Evolutionary conservation across 2,329 filamentous ascomycete species (phyloP).

Genomic region (Bipolaris victoriae): DNA sequence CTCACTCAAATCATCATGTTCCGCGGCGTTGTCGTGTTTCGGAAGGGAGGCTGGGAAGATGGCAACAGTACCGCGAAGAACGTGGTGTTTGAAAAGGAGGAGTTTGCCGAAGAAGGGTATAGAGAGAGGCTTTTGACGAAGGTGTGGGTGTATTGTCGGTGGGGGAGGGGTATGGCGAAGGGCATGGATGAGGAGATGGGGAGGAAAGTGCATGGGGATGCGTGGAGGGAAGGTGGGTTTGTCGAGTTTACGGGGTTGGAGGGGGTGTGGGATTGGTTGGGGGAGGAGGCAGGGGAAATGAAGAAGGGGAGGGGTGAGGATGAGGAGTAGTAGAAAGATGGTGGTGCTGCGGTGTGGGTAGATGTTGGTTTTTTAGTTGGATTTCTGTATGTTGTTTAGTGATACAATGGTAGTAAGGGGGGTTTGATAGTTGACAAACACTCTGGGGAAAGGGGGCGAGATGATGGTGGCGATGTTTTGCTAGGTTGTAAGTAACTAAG

Average conservation of each 20-base stretch:
- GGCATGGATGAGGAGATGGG: constrained; percentile 9
- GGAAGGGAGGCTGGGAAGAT: constrained; percentile 38
- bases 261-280: constrained; percentile 23
- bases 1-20: constrained; percentile 33
- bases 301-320: background rate
- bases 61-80: background rate
- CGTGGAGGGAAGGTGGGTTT: constrained; percentile 23
- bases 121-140: constrained; percentile 22
- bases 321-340: no score
- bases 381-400: no score
- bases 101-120: constrained; percentile 14
- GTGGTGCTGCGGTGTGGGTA: no score
- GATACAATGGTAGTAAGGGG: no score
- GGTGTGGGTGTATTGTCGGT: constrained; percentile 38
- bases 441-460: no score
- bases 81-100: background rate
- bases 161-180: constrained; percentile 23
- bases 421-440: no score
- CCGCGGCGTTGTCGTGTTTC: constrained; percentile 32
- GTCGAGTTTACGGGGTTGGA: constrained; percentile 15
- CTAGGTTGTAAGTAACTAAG: no score
- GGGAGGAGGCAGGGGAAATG: constrained; percentile 1
- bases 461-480: no score
- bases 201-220: constrained; percentile 25
- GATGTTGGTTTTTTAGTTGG: no score